Conservation (phyloP, 1,139 yeast species). For the Sugiyamaella castrensis region DNA sequence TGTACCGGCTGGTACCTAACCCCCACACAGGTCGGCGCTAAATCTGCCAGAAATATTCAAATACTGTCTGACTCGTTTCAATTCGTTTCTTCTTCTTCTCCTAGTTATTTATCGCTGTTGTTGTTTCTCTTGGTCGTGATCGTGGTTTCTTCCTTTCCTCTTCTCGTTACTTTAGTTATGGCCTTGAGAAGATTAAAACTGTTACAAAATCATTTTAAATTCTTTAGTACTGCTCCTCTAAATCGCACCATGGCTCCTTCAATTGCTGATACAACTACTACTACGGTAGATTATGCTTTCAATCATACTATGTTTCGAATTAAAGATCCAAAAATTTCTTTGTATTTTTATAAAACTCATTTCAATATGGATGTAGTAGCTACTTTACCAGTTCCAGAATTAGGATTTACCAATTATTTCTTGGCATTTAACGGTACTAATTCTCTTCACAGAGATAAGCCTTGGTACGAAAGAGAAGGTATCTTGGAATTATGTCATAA, state of each 20-base stretch:
- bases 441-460: slow-evolving; percentile 45
- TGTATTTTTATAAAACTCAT: slow-evolving; percentile 68
- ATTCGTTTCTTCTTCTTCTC: too few species aligned
- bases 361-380: slow-evolving; percentile 70
- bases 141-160: neutral
- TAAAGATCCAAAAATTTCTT: slow-evolving; percentile 71
- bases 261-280: neutral
- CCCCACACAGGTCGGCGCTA: too few species aligned
- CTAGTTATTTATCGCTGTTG: too few species aligned
- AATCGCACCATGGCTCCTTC: slow-evolving; percentile 6
- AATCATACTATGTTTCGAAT: slow-evolving; percentile 61
- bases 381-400: slow-evolving; percentile 52
- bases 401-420: slow-evolving; percentile 64
- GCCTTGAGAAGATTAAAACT: too few species aligned
- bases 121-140: too few species aligned
- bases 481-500: slow-evolving; percentile 81
- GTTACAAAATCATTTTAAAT: too few species aligned
- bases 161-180: neutral
- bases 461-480: slow-evolving; percentile 67
- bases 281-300: slow-evolving; percentile 20
- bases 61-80: too few species aligned
- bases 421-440: slow-evolving; percentile 54
- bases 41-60: too few species aligned
- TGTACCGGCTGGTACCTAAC: too few species aligned
- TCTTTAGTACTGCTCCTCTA: too few species aligned